Evolutionary conservation across 371 early-diverging fungal genomes (phyloP).

Genomic region (Catenaria anguillulae): DNA sequence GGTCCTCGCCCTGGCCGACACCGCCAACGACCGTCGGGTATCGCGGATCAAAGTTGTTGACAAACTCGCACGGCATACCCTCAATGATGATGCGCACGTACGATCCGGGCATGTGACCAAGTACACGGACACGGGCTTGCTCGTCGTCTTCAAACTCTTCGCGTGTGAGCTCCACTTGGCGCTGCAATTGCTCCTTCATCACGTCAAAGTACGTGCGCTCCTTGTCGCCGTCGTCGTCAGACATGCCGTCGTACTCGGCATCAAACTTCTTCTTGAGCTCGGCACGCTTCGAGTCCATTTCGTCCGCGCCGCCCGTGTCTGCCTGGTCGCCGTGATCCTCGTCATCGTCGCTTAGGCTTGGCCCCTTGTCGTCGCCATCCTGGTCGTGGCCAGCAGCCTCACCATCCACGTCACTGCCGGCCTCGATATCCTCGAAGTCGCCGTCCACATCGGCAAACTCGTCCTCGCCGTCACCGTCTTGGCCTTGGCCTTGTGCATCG

Average conservation of each 20-base stretch:
- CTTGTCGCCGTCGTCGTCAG: conserved; percentile 45
- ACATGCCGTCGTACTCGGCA: conserved; percentile 64
- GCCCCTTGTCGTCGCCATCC: conserved; percentile 13
- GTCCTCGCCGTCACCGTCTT: conserved; percentile 36
- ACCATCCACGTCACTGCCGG: conserved; percentile 17
- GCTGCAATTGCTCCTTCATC: conserved; percentile 68
- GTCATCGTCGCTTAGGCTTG: conserved; percentile 4
- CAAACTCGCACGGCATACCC: conserved; percentile 84
- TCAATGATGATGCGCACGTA: conserved; percentile 83
- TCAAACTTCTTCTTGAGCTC: conserved; percentile 81
- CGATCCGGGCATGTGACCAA: conserved; percentile 77
- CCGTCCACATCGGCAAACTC: conserved; percentile 87
- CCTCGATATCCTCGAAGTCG: conserved; percentile 17
- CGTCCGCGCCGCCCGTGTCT: conserved; percentile 40
- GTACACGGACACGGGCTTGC: conserved; percentile 54
- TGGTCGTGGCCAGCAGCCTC: conserved; percentile 23
- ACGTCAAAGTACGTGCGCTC: conserved; percentile 69
- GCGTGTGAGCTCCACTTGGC: conserved; percentile 61
- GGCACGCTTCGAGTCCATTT: conserved; percentile 68
- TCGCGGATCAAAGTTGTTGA: conserved; percentile 70
- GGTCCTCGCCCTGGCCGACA: conserved; percentile 66
- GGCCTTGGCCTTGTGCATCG: conserved; percentile 23
- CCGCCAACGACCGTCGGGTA: conserved; percentile 86
- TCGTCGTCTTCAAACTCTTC: conserved; percentile 72
- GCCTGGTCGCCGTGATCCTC: conserved; percentile 16